Evolutionary conservation across 208 protist genomes (phyloP).

Genomic region (Leishmania aethiopica): DNA sequence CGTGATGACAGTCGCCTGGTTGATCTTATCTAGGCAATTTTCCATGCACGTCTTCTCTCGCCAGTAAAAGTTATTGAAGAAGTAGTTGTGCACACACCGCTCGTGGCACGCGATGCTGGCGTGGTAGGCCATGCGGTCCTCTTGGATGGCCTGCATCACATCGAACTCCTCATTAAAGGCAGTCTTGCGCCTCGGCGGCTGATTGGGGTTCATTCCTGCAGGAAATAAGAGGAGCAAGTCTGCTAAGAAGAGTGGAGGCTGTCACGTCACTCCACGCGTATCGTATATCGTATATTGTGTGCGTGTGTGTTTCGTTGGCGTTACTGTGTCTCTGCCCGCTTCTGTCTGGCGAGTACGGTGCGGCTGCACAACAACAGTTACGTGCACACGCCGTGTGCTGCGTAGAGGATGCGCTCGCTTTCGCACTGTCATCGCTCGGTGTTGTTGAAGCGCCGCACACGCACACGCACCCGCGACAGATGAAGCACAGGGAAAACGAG

Average conservation of each 20-base stretch:
- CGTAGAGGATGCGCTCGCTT: neutral
- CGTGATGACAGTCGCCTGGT: conserved; percentile 82
- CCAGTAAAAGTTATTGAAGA: conserved; percentile 79
- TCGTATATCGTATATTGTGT: neutral
- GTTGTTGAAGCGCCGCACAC: neutral
- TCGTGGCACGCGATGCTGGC: conserved; percentile 80
- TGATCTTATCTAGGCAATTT: conserved; percentile 90
- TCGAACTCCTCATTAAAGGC: conserved; percentile 85
- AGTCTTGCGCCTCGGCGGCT: conserved; percentile 40
- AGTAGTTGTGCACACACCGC: conserved; percentile 81
- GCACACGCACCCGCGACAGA: neutral
- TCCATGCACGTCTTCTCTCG: conserved; percentile 83
- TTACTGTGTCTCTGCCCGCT: neutral
- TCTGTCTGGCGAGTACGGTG: neutral
- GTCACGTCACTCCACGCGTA: neutral
- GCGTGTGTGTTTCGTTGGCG: conserved; percentile 2
- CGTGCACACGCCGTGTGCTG: neutral
- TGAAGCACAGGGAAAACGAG: neutral
- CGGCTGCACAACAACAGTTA: neutral
- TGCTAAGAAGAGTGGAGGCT: neutral
- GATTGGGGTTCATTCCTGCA: conserved; percentile 28
- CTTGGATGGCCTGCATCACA: conserved; percentile 82
- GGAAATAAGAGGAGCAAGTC: neutral
- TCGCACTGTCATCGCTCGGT: too few relatives aligned
- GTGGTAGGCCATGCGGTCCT: conserved; percentile 84